Conservation (phyloP, 441 rosid genomes). For the Arabidopsis hybrid region DNA sequence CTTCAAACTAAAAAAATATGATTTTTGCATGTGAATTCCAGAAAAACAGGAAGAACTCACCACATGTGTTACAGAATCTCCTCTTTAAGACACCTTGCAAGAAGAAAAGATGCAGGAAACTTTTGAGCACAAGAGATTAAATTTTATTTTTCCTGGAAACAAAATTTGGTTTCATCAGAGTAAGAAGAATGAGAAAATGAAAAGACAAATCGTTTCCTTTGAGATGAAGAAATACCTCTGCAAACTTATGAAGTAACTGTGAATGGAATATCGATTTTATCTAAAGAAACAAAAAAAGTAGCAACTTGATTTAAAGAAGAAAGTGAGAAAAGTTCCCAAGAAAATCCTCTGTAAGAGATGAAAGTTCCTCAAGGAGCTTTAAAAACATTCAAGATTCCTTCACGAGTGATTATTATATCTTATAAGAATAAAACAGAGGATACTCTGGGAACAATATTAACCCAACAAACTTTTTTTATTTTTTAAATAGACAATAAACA, state of each 20-base stretch:
- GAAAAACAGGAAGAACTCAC: slow-evolving; percentile 32
- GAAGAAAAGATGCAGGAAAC: slow-evolving; percentile 16
- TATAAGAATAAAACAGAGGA: slow-evolving; percentile 33
- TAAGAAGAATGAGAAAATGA: slow-evolving; percentile 25
- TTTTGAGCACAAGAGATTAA: slow-evolving; percentile 7
- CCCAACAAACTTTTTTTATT: background rate
- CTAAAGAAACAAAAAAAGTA: slow-evolving; percentile 7
- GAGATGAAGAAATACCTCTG: slow-evolving; percentile 46
- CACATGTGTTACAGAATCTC: slow-evolving; percentile 27
- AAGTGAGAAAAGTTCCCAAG: slow-evolving; percentile 27
- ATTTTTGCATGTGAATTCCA: slow-evolving; percentile 38
- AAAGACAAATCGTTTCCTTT: slow-evolving; percentile 41
- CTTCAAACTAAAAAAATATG: background rate
- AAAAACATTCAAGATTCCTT: slow-evolving; percentile 40
- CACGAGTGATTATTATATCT: slow-evolving; percentile 26
- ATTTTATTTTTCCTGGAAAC: slow-evolving; percentile 6
- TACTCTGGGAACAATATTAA: slow-evolving; percentile 29
- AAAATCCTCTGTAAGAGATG: slow-evolving; percentile 20
- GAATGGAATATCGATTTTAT: slow-evolving; percentile 34
- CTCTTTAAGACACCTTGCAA: slow-evolving; percentile 37
- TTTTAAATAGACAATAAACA: background rate
- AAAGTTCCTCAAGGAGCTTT: slow-evolving; percentile 28
- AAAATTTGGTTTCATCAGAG: background rate
- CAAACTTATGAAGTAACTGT: slow-evolving; percentile 40
- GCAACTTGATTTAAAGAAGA: slow-evolving; percentile 29